These are phyloP conservation scores for Gautieria morchelliformis DNA, from an alignment of 768 basidiomycete genomes.

Conservation along the genomic window DNA sequence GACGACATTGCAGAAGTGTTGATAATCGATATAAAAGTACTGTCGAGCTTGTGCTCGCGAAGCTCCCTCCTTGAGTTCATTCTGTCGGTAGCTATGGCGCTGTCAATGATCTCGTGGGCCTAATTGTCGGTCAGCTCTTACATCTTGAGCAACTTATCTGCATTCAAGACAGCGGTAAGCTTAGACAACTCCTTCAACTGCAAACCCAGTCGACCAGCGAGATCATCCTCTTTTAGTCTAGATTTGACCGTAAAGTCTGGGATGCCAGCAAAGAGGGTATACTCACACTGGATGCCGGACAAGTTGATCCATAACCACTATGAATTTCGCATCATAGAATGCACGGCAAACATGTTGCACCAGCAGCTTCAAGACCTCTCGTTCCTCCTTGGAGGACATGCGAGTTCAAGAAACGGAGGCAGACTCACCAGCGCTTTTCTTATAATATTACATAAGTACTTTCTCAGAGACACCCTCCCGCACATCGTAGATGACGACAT, in stretches of 20 bases:
- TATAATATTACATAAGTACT: too few relatives aligned
- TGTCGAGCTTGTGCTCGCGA: constrained; percentile 80
- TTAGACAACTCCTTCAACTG: constrained; percentile 88
- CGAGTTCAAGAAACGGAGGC: constrained; percentile 9
- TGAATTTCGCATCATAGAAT: constrained; percentile 90
- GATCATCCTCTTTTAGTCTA: constrained; percentile 88
- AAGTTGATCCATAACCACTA: constrained; percentile 90
- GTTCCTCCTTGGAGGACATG: constrained; percentile 51
- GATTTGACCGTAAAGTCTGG: constrained; percentile 12
- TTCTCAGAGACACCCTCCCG: too few relatives aligned
- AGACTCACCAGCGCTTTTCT: background rate
- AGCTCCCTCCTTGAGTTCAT: constrained; percentile 84
- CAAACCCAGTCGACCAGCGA: constrained; percentile 84
- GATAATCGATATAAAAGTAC: constrained; percentile 96
- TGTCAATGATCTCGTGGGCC: background rate
- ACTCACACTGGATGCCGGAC: constrained; percentile 92
- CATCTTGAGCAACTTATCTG: constrained; percentile 54
- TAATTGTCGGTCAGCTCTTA: background rate
- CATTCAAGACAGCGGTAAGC: constrained; percentile 71
- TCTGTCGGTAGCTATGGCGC: constrained; percentile 66
- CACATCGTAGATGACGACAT: constrained; percentile 90
- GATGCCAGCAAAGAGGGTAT: constrained; percentile 14
- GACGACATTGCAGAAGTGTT: constrained; percentile 92
- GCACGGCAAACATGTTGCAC: constrained; percentile 89
- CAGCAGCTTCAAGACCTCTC: constrained; percentile 73